phyloP scores from a whole-genome alignment of 805 yeast species.

The Saturnispora quitensis region DNA sequence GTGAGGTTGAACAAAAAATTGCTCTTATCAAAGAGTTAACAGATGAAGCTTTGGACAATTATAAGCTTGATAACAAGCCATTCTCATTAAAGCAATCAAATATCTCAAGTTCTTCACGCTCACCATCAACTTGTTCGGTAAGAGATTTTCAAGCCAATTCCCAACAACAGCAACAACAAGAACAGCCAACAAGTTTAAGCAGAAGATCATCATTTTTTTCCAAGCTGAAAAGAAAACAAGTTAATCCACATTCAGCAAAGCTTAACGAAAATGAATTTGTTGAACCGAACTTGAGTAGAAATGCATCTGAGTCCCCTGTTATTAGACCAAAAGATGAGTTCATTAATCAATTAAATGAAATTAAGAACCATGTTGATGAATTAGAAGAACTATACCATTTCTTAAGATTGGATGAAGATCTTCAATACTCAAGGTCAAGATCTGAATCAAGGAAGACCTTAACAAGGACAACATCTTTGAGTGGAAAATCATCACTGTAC shows the following conservation, averaged over 20 bases:
- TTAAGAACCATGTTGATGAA: constrained; percentile 13
- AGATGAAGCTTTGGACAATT: background rate
- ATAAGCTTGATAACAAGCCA: background rate
- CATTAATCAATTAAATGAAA: background rate
- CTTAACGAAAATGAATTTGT: background rate
- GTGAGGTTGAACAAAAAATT: background rate
- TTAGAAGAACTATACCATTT: constrained; percentile 19
- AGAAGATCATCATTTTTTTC: constrained; percentile 8
- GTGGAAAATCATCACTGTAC: constrained; percentile 29
- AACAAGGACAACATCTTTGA: constrained; percentile 19
- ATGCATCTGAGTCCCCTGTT: background rate
- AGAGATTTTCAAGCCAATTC: background rate
- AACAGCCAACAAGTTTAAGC: background rate
- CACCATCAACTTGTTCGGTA: background rate
- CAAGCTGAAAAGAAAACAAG: constrained; percentile 6
- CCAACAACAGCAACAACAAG: background rate
- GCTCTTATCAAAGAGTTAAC: background rate
- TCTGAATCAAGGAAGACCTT: constrained; percentile 20
- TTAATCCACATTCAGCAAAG: background rate
- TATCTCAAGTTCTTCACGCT: background rate
- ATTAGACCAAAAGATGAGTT: background rate
- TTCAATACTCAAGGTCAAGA: constrained; percentile 10
- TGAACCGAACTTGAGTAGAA: background rate
- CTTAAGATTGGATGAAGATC: constrained; percentile 17
- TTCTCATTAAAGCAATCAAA: background rate